Percentiles rank a stretch among this genome's conserved stretches.
phyloP scores from a whole-genome alignment of 2,329 filamentous ascomycete species.

The Colletotrichum cordylinicola region DNA sequence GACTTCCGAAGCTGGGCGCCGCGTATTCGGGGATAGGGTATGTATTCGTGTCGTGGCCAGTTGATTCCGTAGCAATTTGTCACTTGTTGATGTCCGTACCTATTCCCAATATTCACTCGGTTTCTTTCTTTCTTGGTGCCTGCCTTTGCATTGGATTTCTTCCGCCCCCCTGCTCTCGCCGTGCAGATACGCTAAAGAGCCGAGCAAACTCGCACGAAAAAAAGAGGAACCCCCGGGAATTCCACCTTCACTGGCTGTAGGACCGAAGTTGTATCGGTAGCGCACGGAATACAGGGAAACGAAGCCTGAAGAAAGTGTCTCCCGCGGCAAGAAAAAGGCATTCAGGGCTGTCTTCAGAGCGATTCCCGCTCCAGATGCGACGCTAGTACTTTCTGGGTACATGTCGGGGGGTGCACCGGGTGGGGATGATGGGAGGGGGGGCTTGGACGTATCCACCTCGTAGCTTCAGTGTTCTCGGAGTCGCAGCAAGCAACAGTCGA shows the following conservation, averaged over 20 bases:
- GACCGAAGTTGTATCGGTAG: not conserved
- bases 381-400: conserved; percentile 4
- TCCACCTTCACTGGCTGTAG: not conserved
- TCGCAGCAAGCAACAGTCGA: not conserved
- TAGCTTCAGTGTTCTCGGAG: not conserved
- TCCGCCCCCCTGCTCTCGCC: not conserved
- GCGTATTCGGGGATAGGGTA: not conserved
- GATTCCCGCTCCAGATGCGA: not conserved
- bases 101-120: not conserved
- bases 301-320: not conserved
- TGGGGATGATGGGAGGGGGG: not conserved
- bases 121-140: not conserved
- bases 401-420: not conserved
- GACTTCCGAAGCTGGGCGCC: not conserved
- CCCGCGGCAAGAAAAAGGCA: conserved; percentile 19
- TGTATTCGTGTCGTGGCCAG: not conserved
- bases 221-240: not conserved
- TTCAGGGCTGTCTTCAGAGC: not conserved
- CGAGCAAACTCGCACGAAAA: not conserved
- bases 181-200: conserved; percentile 16
- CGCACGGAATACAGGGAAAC: not conserved
- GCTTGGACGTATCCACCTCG: not conserved
- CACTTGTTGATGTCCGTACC: conserved; percentile 1
- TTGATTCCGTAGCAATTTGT: not conserved
- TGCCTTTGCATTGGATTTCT: not conserved